phyloP scores from a whole-genome alignment of 2,329 filamentous ascomycete genomes.

The Verticillium zaregamsianum region DNA sequence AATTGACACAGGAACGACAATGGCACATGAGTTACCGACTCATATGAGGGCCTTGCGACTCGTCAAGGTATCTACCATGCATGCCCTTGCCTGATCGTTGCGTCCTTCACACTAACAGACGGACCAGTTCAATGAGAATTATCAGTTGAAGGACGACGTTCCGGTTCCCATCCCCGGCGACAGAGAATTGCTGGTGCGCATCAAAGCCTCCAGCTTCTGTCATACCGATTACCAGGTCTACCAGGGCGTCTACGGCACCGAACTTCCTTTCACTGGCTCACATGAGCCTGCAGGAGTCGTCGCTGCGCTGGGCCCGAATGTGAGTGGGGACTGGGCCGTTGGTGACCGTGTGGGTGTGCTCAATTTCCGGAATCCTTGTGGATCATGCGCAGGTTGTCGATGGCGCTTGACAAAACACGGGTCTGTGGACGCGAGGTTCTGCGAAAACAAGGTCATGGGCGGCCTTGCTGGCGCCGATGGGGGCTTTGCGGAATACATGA shows the following conservation, averaged over 20 bases:
- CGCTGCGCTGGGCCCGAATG: constrained; percentile 10
- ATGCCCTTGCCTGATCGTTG: too few relatives aligned
- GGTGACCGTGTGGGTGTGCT: constrained; percentile 26
- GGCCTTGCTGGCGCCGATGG: neutral
- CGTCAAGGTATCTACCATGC: too few relatives aligned
- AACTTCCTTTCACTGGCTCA: constrained; percentile 15
- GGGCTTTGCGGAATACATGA: constrained; percentile 3
- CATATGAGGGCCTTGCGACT: too few relatives aligned
- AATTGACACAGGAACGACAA: too few relatives aligned
- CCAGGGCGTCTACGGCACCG: constrained; percentile 11
- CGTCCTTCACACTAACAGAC: too few relatives aligned
- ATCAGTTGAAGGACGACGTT: neutral
- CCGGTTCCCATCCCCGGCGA: neutral
- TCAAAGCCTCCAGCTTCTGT: constrained; percentile 2
- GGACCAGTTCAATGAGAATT: neutral
- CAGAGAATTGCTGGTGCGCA: neutral
- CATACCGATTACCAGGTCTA: constrained; percentile 17
- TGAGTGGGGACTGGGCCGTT: constrained; percentile 13
- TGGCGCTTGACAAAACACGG: neutral
- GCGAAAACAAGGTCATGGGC: neutral
- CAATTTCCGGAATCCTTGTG: constrained; percentile 15
- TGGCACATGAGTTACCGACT: too few relatives aligned
- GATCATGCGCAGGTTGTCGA: constrained; percentile 11
- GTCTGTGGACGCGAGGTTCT: neutral
- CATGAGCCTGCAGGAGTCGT: constrained; percentile 18